Percentiles rank a stretch among this genome's conserved stretches.
These are phyloP conservation scores for Effrenium voratum DNA, from an alignment of 73 alveolate species.

Conservation along the genomic window DNA sequence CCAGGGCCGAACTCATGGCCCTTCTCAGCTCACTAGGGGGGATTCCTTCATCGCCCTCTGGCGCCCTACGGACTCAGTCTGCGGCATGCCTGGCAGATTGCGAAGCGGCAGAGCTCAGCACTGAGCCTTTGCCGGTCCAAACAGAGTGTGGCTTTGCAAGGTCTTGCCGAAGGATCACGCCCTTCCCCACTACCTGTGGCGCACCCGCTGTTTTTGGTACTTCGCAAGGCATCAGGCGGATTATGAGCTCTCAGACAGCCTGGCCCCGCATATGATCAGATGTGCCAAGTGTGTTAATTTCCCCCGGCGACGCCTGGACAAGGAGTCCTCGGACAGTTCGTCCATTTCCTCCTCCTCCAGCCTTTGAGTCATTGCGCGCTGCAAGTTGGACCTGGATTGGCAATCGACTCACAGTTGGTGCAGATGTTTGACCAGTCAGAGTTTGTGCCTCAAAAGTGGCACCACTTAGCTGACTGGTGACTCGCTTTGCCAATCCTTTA, in stretches of 20 bases:
- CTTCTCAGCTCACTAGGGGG: too few relatives aligned
- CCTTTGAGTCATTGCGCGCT: neutral
- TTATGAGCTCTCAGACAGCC: neutral
- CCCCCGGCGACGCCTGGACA: neutral
- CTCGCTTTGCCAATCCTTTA: too few relatives aligned
- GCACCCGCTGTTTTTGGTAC: neutral
- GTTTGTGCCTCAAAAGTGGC: too few relatives aligned
- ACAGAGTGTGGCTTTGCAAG: neutral
- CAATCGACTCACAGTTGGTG: neutral
- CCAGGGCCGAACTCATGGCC: neutral
- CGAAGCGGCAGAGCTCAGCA: neutral
- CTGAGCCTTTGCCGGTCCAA: neutral
- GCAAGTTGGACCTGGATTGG: neutral
- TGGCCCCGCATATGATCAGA: neutral
- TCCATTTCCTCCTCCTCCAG: neutral
- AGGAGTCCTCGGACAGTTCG: neutral
- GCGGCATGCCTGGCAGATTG: neutral
- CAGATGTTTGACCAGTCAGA: too few relatives aligned
- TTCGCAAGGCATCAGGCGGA: conserved; percentile 7
- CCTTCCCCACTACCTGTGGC: conserved; percentile 9
- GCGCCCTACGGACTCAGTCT: too few relatives aligned
- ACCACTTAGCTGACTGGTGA: too few relatives aligned
- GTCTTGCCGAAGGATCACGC: neutral
- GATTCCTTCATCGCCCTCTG: too few relatives aligned
- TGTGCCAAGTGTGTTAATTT: conserved; percentile 1